Percentiles rank a stretch among this genome's conserved stretches.
Conservation (phyloP, 495 filamentous ascomycete species). For the Mytilinidion resinicola region DNA sequence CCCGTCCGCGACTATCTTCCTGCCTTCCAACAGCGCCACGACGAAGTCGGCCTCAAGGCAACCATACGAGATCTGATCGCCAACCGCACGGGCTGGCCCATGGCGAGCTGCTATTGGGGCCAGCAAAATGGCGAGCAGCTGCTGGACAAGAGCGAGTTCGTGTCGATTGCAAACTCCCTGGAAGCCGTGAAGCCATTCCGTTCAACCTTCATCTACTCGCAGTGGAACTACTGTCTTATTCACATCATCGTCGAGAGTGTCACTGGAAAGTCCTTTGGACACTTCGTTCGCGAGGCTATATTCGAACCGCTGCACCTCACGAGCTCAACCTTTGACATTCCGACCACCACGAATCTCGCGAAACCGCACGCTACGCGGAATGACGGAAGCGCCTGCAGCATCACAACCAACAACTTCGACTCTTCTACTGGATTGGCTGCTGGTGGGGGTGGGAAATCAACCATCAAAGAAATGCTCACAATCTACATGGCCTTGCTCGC, state of each 20-base stretch:
- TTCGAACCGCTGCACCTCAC: slow-evolving; percentile 2
- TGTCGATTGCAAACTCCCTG: background rate
- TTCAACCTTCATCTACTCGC: slow-evolving; percentile 11
- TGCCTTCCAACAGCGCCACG: background rate
- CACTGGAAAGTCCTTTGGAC: slow-evolving; percentile 6
- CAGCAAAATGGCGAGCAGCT: slow-evolving; percentile 10
- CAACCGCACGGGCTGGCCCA: slow-evolving; percentile 6
- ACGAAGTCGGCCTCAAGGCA: slow-evolving; percentile 1
- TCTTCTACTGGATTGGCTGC: slow-evolving; percentile 1
- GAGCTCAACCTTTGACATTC: slow-evolving; percentile 2
- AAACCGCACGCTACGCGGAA: background rate
- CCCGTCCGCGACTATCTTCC: slow-evolving; percentile 4
- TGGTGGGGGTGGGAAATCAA: slow-evolving; percentile 1
- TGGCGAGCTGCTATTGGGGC: slow-evolving; percentile 7
- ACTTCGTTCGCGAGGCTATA: slow-evolving; percentile 2
- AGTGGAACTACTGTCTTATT: slow-evolving; percentile 11
- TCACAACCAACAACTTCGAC: background rate
- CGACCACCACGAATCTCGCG: background rate
- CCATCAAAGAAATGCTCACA: slow-evolving; percentile 3
- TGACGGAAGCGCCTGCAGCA: slow-evolving; percentile 1
- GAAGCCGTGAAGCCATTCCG: slow-evolving; percentile 3
- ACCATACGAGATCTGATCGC: slow-evolving; percentile 4
- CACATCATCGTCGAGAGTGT: slow-evolving; percentile 8
- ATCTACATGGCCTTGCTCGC: slow-evolving; percentile 2
- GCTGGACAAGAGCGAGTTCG: background rate